Base-by-base conservation (phyloP, 495 filamentous ascomycete genomes). In the Acidomyces sp. region DNA sequence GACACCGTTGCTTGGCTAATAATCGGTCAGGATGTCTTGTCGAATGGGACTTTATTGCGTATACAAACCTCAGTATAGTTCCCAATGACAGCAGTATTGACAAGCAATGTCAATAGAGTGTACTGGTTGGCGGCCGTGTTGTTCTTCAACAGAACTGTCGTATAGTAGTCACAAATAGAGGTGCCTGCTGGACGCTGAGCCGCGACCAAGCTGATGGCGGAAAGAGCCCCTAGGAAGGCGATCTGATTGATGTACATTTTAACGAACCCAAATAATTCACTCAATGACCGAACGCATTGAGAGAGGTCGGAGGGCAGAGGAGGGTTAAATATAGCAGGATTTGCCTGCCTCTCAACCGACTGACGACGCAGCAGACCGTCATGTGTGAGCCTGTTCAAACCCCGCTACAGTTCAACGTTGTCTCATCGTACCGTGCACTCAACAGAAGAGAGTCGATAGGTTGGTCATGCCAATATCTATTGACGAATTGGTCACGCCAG, bases 161-260 rank as follows among this genome's bases (percentile, higher is more conserved):
- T 71, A 52, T 72, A 72, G 46, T 66, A 66, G 58, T 72, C 67
- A 48, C 70, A 74, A 38, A 71, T 67, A 29, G 68, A 66, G 4
- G 41, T 55, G 38, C 65, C 60, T 39, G 19, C 18, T 26, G 36
- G 36, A 13, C 36, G 36, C 36, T 39, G 36, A 3, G 36, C 36
- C 4, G 19, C 9, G 15, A 44, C 41, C 2, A n/a, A 9, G n/a
- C 15, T 22, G 2, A 26, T 22, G 12, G 29, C 28, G 13, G 29
- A 12, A 2, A 42, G 25, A 13, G 18, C 28, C 17, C 21, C 17
- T 6, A 25, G 2, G 4, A 16, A n/a, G 28, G 26, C 11, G 17
- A n/a, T n/a, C n/a, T n/a, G n/a, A n/a, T 34, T 4, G 2, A 21
- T 34, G 13, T n/a, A 13, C 24, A 37, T 40, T 31, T 17, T 22